Base-by-base conservation (phyloP, 352 stramenopile genomes). In the Phytophthora palmivora region DNA sequence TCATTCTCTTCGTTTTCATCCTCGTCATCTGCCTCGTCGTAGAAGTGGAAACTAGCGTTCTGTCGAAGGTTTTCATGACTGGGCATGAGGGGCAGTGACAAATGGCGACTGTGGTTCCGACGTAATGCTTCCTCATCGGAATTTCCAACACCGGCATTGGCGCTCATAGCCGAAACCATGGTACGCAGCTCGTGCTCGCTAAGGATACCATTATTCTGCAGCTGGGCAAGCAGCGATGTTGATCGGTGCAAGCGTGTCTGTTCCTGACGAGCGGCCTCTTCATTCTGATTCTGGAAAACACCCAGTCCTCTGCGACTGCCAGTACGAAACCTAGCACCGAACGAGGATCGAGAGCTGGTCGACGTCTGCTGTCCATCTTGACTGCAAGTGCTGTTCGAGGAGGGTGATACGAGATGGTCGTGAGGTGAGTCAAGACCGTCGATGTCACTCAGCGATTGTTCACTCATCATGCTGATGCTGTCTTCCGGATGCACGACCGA, bases 371-470 rank as follows among this genome's bases (percentile, higher is more conserved):
- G 59, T 3, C 74, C 54, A 4, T 63, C 39, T 50, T 64, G 60
- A 58, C 79, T 89, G 58, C 66, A 79, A 11, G 70, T 76, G 37
- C 80, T 89, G 12, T 68, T 79, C 1, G 77, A 87, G 15, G 80
- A 89, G 19, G 83, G 83, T 10, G 83, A 92, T 9, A 92, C 65
- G 21, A 92, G 61, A 12, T 78, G 68, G 24, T 67, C 76, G 21
- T 76, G 78, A 4, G 74, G 72, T 5, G 72, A 72, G 32, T 78
- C 70, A 3, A 85, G 56, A 7, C 53, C 67, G 9, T 73, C 75
- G 3, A 71, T 62, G 37, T 82, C 77, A 33, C 64, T 76, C 9
- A 78, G 22, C 24, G 72, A 84, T 53, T 75, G 64, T 37, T 82
- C 83, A 49, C 72, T 79, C 53, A 75, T 52, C 56, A 82, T 71